Conservation (phyloP, 768 basidiomycete genomes). For the Xerocomus brunneocitrinus region DNA sequence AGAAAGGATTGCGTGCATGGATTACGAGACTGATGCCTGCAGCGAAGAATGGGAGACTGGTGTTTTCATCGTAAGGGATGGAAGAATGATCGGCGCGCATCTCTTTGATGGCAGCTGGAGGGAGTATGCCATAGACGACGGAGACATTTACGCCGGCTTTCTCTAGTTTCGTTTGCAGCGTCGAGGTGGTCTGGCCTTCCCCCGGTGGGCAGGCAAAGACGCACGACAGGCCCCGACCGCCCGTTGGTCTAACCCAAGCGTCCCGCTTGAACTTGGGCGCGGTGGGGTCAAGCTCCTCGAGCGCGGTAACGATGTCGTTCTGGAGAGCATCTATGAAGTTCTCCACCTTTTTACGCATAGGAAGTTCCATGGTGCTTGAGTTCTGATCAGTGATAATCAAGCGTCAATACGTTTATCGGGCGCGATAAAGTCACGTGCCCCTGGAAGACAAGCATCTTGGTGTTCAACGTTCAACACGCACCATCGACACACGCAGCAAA, state of each 20-base stretch:
- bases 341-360: conserved; percentile 78
- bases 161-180: conserved; percentile 60
- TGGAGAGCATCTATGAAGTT: conserved; percentile 75
- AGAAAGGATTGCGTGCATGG: conserved; percentile 90
- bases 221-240: conserved; percentile 74
- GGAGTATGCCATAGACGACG: conserved; percentile 82
- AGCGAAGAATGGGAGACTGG: conserved; percentile 86
- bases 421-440: conserved; percentile 25
- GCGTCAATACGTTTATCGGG: not conserved
- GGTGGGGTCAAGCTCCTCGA: conserved; percentile 75
- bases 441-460: not conserved
- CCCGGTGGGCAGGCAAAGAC: conserved; percentile 57
- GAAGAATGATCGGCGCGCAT: conserved; percentile 91
- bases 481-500: not conserved
- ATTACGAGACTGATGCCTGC: conserved; percentile 90
- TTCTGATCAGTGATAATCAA: not conserved
- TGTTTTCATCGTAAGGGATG: conserved; percentile 56
- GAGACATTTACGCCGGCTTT: conserved; percentile 97
- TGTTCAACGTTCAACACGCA: not conserved
- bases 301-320: conserved; percentile 65
- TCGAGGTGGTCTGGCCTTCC: conserved; percentile 30
- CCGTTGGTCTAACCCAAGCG: conserved; percentile 65
- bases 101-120: conserved; percentile 85
- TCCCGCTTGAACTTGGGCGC: conserved; percentile 76
- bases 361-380: conserved; percentile 8